Base-by-base conservation (phyloP, 306 rosid genomes). In the Acacia melanoxylon region DNA sequence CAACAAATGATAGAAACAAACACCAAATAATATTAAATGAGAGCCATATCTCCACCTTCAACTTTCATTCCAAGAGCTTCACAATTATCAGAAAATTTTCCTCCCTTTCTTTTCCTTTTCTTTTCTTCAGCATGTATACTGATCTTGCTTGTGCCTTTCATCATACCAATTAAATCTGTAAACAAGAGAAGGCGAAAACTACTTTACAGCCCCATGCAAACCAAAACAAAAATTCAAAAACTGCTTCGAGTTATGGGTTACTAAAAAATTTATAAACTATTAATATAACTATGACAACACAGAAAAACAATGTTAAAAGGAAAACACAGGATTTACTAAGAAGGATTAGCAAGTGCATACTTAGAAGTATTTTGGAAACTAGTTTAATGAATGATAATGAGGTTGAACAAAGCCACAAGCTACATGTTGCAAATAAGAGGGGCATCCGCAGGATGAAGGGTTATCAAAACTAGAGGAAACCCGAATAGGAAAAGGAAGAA, bases 41-140 rank as follows among this genome's bases (percentile, higher is more conserved):
- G 27, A 19, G 17, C 11, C 10, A 35, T 49, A 25, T 54, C 1
- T 51, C 35, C 67, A 90, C 94, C 92, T 80, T 87, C 83, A 76
- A 54, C 4, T 10, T 56, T 79, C 77, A 80, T 20, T 48, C 62
- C 19, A 75, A 46, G 78, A 62, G 25, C 75, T 37, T 58, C 77
- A 78, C 63, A 82, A 62, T 68, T 25, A 70, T 67, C 86, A 44
- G 37, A 76, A 68, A 69, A 75, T 69, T 51, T 85, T 68, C 80
- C 86, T 78, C 61, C 67, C 52, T 58, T 86, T 33, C 87, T 80
- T 54, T 84, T 86, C 52, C 74, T 85, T 87, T 88, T 87, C 68
- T 58, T 88, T 83, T 85, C 87, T 85, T 40, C 80, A 13, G 12
- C 6, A 15, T 10, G 52, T 44, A 16, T 22, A 25, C 72, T 73